phyloP scores from a whole-genome alignment of 352 stramenopile genomes.

The Pythium myriotylum region DNA sequence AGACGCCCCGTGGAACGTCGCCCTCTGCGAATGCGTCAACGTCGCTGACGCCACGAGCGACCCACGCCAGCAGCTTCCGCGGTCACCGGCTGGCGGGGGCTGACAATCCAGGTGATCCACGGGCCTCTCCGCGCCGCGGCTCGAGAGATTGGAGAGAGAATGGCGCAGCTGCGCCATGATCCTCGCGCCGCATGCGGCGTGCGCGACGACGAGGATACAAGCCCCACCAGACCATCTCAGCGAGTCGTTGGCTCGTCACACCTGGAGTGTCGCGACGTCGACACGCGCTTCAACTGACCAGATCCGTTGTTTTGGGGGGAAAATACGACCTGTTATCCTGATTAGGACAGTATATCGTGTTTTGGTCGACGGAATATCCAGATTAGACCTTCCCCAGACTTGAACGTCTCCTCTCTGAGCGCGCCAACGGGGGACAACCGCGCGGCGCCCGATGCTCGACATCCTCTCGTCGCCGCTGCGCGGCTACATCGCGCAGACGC shows the following conservation, averaged over 20 bases:
- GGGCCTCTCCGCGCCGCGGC: too few relatives aligned
- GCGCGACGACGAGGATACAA: not conserved
- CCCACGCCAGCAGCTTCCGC: not conserved
- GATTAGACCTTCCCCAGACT: not conserved
- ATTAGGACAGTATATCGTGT: not conserved
- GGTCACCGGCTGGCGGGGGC: not conserved
- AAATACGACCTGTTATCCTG: not conserved
- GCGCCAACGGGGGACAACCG: not conserved
- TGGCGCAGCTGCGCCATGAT: too few relatives aligned
- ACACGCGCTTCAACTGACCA: not conserved
- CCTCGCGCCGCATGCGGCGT: not conserved
- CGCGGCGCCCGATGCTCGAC: conserved; percentile 60
- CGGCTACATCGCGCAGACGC: conserved; percentile 85
- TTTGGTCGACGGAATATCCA: not conserved
- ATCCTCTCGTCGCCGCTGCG: conserved; percentile 84
- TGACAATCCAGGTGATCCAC: too few relatives aligned
- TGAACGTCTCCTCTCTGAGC: too few relatives aligned
- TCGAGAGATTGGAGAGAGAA: too few relatives aligned
- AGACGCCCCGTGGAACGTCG: not conserved
- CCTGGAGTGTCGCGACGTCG: not conserved
- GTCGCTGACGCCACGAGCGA: not conserved
- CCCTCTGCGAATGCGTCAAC: not conserved
- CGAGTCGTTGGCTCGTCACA: not conserved
- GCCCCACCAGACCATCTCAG: too few relatives aligned
- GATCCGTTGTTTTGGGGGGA: not conserved